Evolutionary conservation across 768 basidiomycete genomes (phyloP).

Genomic region (Rhizopogon vinicolor): DNA sequence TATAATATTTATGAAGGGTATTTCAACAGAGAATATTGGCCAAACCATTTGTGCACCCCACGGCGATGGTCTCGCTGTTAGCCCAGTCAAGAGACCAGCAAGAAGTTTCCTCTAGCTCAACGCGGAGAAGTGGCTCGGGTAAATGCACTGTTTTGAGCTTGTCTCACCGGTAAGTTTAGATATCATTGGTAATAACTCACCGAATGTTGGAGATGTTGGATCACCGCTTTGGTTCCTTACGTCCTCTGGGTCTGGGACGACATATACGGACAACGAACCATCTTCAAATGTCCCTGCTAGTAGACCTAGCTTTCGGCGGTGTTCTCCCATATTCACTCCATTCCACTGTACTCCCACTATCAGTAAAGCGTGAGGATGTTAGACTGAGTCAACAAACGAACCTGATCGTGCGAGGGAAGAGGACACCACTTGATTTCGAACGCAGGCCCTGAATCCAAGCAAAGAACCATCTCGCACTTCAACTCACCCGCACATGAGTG

Average conservation of each 20-base stretch:
- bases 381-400: slow-evolving; percentile 18
- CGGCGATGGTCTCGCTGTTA: slow-evolving; percentile 76
- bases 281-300: slow-evolving; percentile 85
- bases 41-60: slow-evolving; percentile 81
- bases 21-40: not conserved
- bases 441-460: slow-evolving; percentile 75
- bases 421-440: slow-evolving; percentile 93
- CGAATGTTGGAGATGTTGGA: slow-evolving; percentile 36
- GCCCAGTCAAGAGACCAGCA: slow-evolving; percentile 88
- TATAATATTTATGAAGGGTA: not conserved
- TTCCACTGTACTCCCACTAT: slow-evolving; percentile 16
- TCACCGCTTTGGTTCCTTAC: slow-evolving; percentile 28
- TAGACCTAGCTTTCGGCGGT: slow-evolving; percentile 66
- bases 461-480: slow-evolving; percentile 81
- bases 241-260: slow-evolving; percentile 74
- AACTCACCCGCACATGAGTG: slow-evolving; percentile 29
- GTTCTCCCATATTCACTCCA: slow-evolving; percentile 11
- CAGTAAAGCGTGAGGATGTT: not conserved
- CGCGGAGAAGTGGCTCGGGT: slow-evolving; percentile 60
- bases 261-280: slow-evolving; percentile 75
- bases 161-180: not conserved
- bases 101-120: slow-evolving; percentile 72
- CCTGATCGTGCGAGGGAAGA: slow-evolving; percentile 68
- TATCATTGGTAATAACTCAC: slow-evolving; percentile 32
- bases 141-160: slow-evolving; percentile 41